Conservation (phyloP, 139 green algal species). For the Desmodesmus armatus region DNA sequence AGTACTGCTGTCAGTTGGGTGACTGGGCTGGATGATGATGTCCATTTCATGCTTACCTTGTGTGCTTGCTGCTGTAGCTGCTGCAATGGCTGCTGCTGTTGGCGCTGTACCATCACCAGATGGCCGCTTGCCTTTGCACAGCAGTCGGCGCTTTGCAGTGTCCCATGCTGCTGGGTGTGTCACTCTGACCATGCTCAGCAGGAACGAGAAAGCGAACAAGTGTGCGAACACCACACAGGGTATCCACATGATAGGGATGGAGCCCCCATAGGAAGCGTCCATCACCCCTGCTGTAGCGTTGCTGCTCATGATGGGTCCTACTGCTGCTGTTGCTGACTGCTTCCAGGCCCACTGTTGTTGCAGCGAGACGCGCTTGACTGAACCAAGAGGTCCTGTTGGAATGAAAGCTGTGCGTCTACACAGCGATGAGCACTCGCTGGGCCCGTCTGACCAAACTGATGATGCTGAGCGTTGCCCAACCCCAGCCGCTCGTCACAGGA, state of each 20-base stretch:
- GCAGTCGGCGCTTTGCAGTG: not conserved
- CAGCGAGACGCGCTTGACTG: too few species aligned
- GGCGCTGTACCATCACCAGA: not conserved
- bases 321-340: conserved; percentile 1
- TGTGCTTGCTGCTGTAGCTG: not conserved
- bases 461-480: too few species aligned
- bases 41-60: too few species aligned
- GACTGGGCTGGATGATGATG: not conserved
- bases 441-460: too few species aligned
- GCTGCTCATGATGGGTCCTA: not conserved
- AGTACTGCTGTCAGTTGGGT: not conserved
- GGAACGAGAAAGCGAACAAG: conserved; percentile 46
- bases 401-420: too few species aligned
- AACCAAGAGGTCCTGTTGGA: too few species aligned
- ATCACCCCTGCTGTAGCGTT: not conserved
- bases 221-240: conserved; percentile 54
- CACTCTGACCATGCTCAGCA: conserved; percentile 34
- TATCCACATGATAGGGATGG: conserved; percentile 33
- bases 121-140: not conserved
- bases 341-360: too few species aligned
- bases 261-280: not conserved
- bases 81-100: not conserved
- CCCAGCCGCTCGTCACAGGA: too few species aligned
- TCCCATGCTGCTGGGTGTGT: conserved; percentile 40
- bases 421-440: too few species aligned